Base-by-base conservation (phyloP, 1,284 basidiomycete genomes). In the Coniferiporia sulphurascens region DNA sequence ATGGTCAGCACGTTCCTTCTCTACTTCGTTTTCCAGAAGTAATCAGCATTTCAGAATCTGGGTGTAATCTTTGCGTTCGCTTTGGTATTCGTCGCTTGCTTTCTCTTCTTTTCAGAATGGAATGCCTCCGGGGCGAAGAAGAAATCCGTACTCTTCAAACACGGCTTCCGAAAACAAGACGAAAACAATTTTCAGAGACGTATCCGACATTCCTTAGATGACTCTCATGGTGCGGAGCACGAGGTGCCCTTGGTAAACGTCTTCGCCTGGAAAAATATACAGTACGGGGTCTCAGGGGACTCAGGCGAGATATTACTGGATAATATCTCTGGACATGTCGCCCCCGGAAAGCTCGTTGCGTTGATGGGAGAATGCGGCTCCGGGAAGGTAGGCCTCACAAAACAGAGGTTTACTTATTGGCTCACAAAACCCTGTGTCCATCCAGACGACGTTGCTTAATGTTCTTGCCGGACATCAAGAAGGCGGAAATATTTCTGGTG, bases 261-360 rank as follows among this genome's bases (percentile, higher is more conserved):
- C 17, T 88, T 89, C 68, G 80, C 85, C 0, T 89, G 85, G 85
- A 75, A 81, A 50, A 74, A 84, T 63, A 62, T 89, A 48, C 70
- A 74, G 41, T 91, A 91, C 67, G 75, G 79, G 41, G 83, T 93
- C 21, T 76, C 77, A 35, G 77, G 86, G 62, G 73, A 79, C 55
- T 77, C 77, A n/a, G 84, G 80, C 56, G 74, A 74, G 0, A 73
- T 86, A 35, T 75, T 78, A 50, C 78, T 95, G 61, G 81, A 93
- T 48, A 72, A 79, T 63, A 78, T 83, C 7, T 78, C 76, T 60
- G 81, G 82, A 0, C 83, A 76, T 69, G 79, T 81, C 65, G 75
- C 73, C 57, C 78, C 78, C 10, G 76, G 75, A 38, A 78, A 76
- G 41, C 70, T 82, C 55, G 65, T 63, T 52, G 68, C 58, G 60